phyloP scores from a whole-genome alignment of 495 filamentous ascomycete species.

The Daldinia grandis region DNA sequence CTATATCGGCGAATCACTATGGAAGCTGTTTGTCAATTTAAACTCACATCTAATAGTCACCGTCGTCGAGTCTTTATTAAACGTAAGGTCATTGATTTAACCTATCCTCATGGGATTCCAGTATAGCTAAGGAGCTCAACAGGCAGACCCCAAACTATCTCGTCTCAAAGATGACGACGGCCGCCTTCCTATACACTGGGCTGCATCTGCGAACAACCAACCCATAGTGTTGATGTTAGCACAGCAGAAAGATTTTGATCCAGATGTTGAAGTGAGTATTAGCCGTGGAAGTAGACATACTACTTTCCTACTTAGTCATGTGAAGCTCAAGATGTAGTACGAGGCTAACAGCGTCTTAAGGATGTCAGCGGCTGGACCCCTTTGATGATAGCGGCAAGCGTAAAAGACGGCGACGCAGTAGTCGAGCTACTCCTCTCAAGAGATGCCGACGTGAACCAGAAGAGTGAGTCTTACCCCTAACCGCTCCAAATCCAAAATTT shows the following conservation, averaged over 20 bases:
- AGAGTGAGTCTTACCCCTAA: slow-evolving; percentile 61
- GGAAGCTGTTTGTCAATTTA: slow-evolving; percentile 25
- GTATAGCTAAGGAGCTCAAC: slow-evolving; percentile 30
- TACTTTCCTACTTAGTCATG: no score
- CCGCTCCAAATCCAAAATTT: slow-evolving; percentile 1
- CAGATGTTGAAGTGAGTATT: slow-evolving; percentile 77
- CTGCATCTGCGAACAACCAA: slow-evolving; percentile 81
- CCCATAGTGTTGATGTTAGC: slow-evolving; percentile 77
- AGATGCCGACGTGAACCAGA: slow-evolving; percentile 82
- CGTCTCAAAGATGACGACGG: slow-evolving; percentile 83
- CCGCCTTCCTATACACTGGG: slow-evolving; percentile 95
- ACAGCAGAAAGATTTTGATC: slow-evolving; percentile 77
- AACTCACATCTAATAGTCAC: slow-evolving; percentile 54
- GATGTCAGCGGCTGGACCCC: slow-evolving; percentile 94
- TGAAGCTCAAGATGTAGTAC: not conserved
- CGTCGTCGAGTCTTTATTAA: slow-evolving; percentile 78
- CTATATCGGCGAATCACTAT: not conserved
- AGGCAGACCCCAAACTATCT: slow-evolving; percentile 84
- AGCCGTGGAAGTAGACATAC: no score
- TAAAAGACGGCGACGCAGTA: slow-evolving; percentile 73
- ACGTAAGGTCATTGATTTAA: slow-evolving; percentile 58
- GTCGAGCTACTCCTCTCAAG: slow-evolving; percentile 81
- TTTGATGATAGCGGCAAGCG: slow-evolving; percentile 88
- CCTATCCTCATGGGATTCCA: not conserved
- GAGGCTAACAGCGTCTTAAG: slow-evolving; percentile 45